Evolutionary conservation across 1,139 yeast genomes (phyloP), one percentile per base, ranked within the genome.

Genomic region (Pneumocystis jirovecii): DNA sequence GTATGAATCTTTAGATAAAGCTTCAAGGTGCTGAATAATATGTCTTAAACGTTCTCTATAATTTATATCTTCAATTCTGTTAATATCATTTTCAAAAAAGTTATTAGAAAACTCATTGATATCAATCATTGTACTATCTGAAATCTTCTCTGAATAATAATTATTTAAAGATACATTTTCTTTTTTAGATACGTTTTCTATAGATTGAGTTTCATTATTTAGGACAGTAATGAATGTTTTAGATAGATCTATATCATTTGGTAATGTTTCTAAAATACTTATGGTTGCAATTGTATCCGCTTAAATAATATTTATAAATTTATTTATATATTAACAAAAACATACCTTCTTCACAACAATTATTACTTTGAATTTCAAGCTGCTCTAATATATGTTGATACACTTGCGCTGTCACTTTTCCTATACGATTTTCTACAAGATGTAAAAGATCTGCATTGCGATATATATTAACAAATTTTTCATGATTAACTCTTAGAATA

Each of bases 361-460:
- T 66, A 31, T 68, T 66, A 6, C 76, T 64, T 60, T 69, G 69
- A 31, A 71, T 67, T 73, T 90, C 96, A 42, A 87, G 78, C 59
- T 81, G 73, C 61, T 76, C 72, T 68, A 93, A 79, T 6, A 86
- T 83, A 8, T 80, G 76, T 64, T 81, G 79, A 73, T 87, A 93
- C 7, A 95, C 80, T 64, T 79, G 77, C 0, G 95, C 81, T 0
- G 95, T 80, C 2, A 86, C 75, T 15, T 80, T 75, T 6, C 98
- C 98, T 62, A 90, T 76, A 67, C 91, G 80, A 63, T 86, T 84
- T 59, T 80, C 80, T 25, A 86, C 88, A 64, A 87, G 79, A 60
- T 82, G 82, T 0, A 80, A 82, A 39, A 93, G 79, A 68, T 87
- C 87, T 60, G 78, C 76, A 19, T 87, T 81, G 69, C 97, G 81